Base-by-base conservation (phyloP, 2,329 filamentous ascomycete species). In the Aureobasidium vineae region DNA sequence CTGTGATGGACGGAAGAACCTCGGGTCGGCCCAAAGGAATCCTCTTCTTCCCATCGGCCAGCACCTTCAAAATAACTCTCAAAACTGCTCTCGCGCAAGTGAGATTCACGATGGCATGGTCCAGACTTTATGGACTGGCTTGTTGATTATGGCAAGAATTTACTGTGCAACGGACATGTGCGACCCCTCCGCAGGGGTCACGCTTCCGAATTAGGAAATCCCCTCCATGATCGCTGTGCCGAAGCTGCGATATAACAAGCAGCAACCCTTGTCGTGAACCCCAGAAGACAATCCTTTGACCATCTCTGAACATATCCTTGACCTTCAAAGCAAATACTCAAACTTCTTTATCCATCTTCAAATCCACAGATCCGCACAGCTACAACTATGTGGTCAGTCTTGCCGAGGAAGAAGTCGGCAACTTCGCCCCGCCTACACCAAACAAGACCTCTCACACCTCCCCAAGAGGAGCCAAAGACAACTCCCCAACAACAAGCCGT, bases 201-300 rank as follows among this genome's bases (percentile, higher is more conserved):
- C 6, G 15, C 16, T 45, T 43, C 54, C 54, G 2, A 8, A 59
- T n/a, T 33, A 45, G 54, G 54, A 1, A 21, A 33, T 59, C 8
- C 43, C 54, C 40, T 45, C 54, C 54, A 6, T 2, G 11, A 33
- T 59, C 40, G 28, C 21, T 28, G 23, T n/a, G 15, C 40, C 23
- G 19, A 45, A 45, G 54, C 40, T 45, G 54, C 54, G 54, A 59
- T 59, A 59, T 31, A 59, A 59, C 54, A 59, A 31, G 38, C 23
- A 33, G 19, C 8, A 13, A 45, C 40, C 54, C 54, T 45, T 59
- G 54, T 21, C 38, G 5, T 21, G 54, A 59, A 43, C 19, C 10
- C 16, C 5, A 54, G 21, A 45, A 16, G 21, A 43, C 26, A n/a
- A 43, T 43, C 54, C 26, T 45, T 59, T 21, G 23, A 43, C 11